Evolutionary conservation across 2,329 filamentous ascomycete genomes (phyloP).

Genomic region (Pseudocercospora cruenta): DNA sequence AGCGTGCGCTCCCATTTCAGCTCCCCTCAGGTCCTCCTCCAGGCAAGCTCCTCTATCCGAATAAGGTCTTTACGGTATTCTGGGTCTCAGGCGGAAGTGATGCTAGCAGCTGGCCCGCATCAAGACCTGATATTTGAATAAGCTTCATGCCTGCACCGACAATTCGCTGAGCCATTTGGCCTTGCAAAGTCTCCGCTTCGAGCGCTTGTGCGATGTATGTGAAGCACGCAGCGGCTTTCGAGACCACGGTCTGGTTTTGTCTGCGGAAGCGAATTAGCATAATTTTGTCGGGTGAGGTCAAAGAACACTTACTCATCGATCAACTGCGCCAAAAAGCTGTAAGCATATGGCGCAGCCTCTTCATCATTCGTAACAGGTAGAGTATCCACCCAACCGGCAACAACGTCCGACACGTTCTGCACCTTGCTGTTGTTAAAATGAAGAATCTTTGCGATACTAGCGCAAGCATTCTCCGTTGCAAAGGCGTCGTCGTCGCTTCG

Average conservation of each 20-base stretch:
- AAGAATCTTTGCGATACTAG: slow-evolving; percentile 94
- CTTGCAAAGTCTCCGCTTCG: slow-evolving; percentile 86
- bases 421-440: slow-evolving; percentile 84
- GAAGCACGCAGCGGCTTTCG: slow-evolving; percentile 80
- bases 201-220: slow-evolving; percentile 83
- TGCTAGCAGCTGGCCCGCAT: slow-evolving; percentile 74
- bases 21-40: not conserved
- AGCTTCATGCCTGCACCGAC: slow-evolving; percentile 78
- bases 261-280: slow-evolving; percentile 53
- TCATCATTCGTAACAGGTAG: slow-evolving; percentile 93
- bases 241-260: slow-evolving; percentile 79
- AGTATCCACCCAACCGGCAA: slow-evolving; percentile 86
- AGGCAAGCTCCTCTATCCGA: slow-evolving; percentile 34
- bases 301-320: slow-evolving; percentile 97
- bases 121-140: slow-evolving; percentile 71
- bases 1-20: not conserved
- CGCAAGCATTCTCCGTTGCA: slow-evolving; percentile 95
- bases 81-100: slow-evolving; percentile 80
- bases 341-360: slow-evolving; percentile 94
- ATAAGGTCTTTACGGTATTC: slow-evolving; percentile 53
- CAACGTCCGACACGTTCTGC: slow-evolving; percentile 72
- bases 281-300: too few species aligned
- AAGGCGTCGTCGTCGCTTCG: slow-evolving; percentile 92
- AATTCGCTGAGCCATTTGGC: slow-evolving; percentile 76
- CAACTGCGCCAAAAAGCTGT: slow-evolving; percentile 85